These are phyloP conservation scores for Penicillium pancosmium DNA, from an alignment of 495 filamentous ascomycete species.

Conservation along the genomic window DNA sequence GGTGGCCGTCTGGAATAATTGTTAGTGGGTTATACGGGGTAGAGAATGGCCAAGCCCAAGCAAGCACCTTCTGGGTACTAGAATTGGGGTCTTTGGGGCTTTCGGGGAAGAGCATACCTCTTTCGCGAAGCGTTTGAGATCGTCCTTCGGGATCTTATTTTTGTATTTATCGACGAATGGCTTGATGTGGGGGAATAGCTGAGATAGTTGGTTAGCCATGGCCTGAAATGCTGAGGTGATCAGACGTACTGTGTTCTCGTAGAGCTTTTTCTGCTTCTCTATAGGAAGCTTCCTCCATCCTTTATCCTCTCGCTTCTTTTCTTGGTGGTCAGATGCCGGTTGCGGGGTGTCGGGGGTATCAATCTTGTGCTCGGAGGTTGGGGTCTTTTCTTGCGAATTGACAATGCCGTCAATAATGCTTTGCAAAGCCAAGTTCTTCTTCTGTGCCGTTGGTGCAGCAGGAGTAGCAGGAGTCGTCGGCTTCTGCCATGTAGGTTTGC, in stretches of 20 bases:
- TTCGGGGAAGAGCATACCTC: constrained; percentile 53
- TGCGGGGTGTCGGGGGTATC: constrained; percentile 54
- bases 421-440: constrained; percentile 70
- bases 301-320: constrained; percentile 65
- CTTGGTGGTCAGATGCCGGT: constrained; percentile 54
- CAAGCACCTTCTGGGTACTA: too few relatives aligned
- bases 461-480: constrained; percentile 69
- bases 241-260: constrained; percentile 82
- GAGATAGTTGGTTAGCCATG: constrained; percentile 23
- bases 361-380: constrained; percentile 55
- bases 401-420: constrained; percentile 86
- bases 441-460: constrained; percentile 63
- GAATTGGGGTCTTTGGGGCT: too few relatives aligned
- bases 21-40: too few relatives aligned
- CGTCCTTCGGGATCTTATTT: constrained; percentile 80
- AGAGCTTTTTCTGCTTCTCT: constrained; percentile 90
- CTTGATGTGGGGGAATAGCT: constrained; percentile 84
- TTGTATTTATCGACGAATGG: constrained; percentile 84
- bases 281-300: constrained; percentile 79
- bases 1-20: constrained; percentile 60
- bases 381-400: constrained; percentile 66
- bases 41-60: too few relatives aligned
- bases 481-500: constrained; percentile 76
- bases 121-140: constrained; percentile 84
- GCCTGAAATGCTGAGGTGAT: background rate